Evolutionary conservation across 2,329 filamentous ascomycete genomes (phyloP).

Genomic region (Colletotrichum magnum): DNA sequence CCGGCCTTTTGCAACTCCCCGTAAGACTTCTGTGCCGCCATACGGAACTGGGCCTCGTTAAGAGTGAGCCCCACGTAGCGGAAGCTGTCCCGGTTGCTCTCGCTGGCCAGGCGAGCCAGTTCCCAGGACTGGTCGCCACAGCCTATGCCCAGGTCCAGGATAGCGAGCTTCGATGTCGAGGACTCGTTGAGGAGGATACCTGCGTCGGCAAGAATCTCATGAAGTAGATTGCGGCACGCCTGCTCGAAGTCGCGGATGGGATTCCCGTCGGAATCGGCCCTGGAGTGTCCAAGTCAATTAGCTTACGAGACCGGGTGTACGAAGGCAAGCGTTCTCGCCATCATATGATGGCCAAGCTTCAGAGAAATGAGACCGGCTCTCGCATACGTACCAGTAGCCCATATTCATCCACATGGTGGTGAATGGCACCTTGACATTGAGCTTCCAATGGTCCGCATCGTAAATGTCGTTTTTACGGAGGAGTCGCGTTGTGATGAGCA

Average conservation of each 20-base stretch:
- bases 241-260: slow-evolving; percentile 56
- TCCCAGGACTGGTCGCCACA: slow-evolving; percentile 71
- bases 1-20: slow-evolving; percentile 41
- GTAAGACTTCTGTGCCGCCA: slow-evolving; percentile 50
- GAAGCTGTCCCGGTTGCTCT: slow-evolving; percentile 47
- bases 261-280: slow-evolving; percentile 49
- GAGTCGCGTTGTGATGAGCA: slow-evolving; percentile 38
- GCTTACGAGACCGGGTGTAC: no score
- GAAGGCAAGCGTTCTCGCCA: no score
- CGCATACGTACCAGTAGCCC: slow-evolving; percentile 68
- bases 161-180: slow-evolving; percentile 45
- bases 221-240: slow-evolving; percentile 64
- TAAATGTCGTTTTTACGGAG: slow-evolving; percentile 55
- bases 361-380: no score
- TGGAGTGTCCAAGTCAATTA: slow-evolving; percentile 28
- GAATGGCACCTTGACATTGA: slow-evolving; percentile 64
- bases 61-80: slow-evolving; percentile 69
- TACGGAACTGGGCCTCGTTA: slow-evolving; percentile 59
- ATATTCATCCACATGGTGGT: slow-evolving; percentile 75
- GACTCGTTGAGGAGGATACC: slow-evolving; percentile 50
- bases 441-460: slow-evolving; percentile 68
- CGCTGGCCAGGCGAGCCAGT: slow-evolving; percentile 51
- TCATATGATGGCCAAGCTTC: no score
- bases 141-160: slow-evolving; percentile 70
- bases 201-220: slow-evolving; percentile 60